Percentiles rank a stretch among this genome's conserved stretches.
These are phyloP conservation scores for Suillus placidus DNA, from an alignment of 768 basidiomycete genomes.

Conservation along the genomic window DNA sequence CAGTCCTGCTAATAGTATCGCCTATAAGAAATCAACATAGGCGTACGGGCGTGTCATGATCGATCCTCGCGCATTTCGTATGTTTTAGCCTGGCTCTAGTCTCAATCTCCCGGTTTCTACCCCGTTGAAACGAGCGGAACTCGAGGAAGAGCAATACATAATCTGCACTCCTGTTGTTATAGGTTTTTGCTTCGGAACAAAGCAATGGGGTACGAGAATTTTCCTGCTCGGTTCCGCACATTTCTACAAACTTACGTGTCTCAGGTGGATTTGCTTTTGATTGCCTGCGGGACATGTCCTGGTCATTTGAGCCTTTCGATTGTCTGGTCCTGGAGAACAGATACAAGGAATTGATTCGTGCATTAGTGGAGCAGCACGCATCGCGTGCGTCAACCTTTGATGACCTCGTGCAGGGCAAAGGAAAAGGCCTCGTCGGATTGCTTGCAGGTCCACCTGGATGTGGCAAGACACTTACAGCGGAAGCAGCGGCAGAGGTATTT, in stretches of 20 bases:
- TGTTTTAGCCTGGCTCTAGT: neutral
- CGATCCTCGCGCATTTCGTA: neutral
- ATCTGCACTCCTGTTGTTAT: neutral
- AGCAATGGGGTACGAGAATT: neutral
- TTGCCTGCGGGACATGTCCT: neutral
- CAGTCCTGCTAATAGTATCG: neutral
- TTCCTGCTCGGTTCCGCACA: no score
- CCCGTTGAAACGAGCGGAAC: neutral
- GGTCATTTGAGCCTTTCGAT: neutral
- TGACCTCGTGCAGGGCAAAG: neutral
- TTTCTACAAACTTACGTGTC: neutral
- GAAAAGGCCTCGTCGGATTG: constrained; percentile 18
- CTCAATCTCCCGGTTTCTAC: neutral
- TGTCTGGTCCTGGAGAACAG: neutral
- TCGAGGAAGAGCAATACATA: neutral
- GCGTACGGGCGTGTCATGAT: neutral
- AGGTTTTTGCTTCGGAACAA: neutral
- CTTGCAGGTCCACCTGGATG: constrained; percentile 31
- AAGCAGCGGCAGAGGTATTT: constrained; percentile 60
- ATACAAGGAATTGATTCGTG: neutral
- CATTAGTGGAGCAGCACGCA: neutral
- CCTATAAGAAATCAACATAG: neutral
- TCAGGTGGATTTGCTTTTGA: neutral
- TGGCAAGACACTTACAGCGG: constrained; percentile 61
- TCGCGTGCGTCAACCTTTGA: neutral